Conservation (phyloP, 495 filamentous ascomycete genomes). For the Thermochaetoides thermophila region DNA sequence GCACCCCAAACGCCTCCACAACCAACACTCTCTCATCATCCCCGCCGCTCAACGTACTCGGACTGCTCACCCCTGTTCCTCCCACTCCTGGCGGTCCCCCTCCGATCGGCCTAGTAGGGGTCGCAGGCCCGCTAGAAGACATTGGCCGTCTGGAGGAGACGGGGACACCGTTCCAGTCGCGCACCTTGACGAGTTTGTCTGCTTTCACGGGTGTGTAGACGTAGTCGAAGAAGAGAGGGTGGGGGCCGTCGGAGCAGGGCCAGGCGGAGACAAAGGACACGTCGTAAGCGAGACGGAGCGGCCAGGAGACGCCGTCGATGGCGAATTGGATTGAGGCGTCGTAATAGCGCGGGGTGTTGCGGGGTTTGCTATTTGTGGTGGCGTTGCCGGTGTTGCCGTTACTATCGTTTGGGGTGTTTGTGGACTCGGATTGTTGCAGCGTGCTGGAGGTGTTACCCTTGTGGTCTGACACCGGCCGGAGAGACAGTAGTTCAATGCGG, state of each 20-base stretch:
- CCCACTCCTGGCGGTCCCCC: background rate
- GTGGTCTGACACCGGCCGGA: slow-evolving; percentile 21
- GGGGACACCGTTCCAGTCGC: slow-evolving; percentile 42
- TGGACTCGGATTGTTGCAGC: no score
- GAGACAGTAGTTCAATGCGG: slow-evolving; percentile 47
- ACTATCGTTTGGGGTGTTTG: background rate
- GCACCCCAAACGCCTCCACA: slow-evolving; percentile 53
- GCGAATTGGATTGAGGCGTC: slow-evolving; percentile 55
- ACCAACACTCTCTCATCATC: slow-evolving; percentile 48
- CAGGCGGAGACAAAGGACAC: slow-evolving; percentile 51
- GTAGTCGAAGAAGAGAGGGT: slow-evolving; percentile 57
- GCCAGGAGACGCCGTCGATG: slow-evolving; percentile 47
- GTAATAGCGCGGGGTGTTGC: slow-evolving; percentile 29
- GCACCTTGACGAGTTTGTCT: slow-evolving; percentile 43
- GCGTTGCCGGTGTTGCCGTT: background rate
- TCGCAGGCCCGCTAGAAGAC: no score
- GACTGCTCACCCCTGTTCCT: slow-evolving; percentile 6
- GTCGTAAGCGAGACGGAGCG: slow-evolving; percentile 45
- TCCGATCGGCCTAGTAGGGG: no score
- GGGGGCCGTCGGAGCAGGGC: slow-evolving; percentile 54
- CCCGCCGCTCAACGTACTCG: slow-evolving; percentile 9
- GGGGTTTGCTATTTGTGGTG: slow-evolving; percentile 1
- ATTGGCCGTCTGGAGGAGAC: no score
- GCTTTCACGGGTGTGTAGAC: slow-evolving; percentile 36
- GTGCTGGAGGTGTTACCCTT: slow-evolving; percentile 1